These are phyloP conservation scores for Eimeria falciformis DNA, from an alignment of 169 alveolate genomes.

Conservation along the genomic window DNA sequence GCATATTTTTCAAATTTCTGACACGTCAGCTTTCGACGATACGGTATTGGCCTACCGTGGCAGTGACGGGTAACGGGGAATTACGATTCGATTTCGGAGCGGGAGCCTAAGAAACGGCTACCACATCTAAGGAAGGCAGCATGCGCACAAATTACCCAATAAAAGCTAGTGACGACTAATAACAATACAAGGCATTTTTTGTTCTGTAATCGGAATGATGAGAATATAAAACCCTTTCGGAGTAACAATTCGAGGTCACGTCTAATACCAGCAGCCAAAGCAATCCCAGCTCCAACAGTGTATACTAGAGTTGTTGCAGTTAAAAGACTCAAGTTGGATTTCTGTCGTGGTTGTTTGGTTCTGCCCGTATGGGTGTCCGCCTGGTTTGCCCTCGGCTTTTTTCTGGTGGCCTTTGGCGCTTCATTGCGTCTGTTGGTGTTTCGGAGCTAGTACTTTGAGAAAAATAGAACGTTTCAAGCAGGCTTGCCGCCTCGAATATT, in stretches of 20 bases:
- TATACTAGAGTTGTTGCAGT: slow-evolving; percentile 94
- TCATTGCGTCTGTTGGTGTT: slow-evolving; percentile 19
- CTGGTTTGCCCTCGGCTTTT: neutral
- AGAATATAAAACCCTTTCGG: slow-evolving; percentile 87
- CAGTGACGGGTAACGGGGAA: slow-evolving; percentile 97
- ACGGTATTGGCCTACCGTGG: slow-evolving; percentile 96
- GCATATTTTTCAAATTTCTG: slow-evolving; percentile 80
- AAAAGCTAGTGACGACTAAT: slow-evolving; percentile 94
- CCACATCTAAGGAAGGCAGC: slow-evolving; percentile 98
- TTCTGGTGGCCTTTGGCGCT: slow-evolving; percentile 27
- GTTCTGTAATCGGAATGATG: slow-evolving; percentile 93
- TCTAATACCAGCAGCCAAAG: slow-evolving; percentile 97
- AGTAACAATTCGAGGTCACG: slow-evolving; percentile 95
- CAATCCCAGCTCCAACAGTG: slow-evolving; percentile 95
- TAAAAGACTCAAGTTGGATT: slow-evolving; percentile 90
- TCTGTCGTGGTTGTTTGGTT: neutral
- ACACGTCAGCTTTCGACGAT: slow-evolving; percentile 90
- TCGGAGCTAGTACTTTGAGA: slow-evolving; percentile 83
- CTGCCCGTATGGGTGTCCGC: slow-evolving; percentile 22
- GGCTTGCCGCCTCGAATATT: slow-evolving; percentile 88
- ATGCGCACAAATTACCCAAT: slow-evolving; percentile 95
- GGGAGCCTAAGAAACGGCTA: slow-evolving; percentile 97
- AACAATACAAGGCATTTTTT: slow-evolving; percentile 89
- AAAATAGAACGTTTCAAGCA: slow-evolving; percentile 95
- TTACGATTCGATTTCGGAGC: slow-evolving; percentile 97